Evolutionary conservation across 2,329 filamentous ascomycete genomes (phyloP).

Genomic region (Pleochaeta shiraiana): DNA sequence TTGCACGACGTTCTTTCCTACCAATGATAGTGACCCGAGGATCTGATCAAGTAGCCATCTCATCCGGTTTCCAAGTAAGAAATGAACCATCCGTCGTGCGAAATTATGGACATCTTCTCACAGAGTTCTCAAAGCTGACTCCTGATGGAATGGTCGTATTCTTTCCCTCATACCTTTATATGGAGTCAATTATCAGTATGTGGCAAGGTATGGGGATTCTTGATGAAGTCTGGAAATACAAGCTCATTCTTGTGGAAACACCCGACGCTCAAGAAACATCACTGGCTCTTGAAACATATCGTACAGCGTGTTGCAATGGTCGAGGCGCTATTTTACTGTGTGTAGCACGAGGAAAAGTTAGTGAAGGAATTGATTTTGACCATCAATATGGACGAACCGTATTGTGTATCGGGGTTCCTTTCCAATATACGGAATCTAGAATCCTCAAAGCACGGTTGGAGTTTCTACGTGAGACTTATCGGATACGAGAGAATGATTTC

Average conservation of each 20-base stretch:
- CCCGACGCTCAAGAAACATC: constrained; percentile 96
- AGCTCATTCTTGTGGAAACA: constrained; percentile 92
- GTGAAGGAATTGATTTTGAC: constrained; percentile 97
- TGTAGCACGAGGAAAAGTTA: constrained; percentile 92
- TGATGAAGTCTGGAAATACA: constrained; percentile 98
- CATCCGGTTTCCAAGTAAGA: constrained; percentile 82
- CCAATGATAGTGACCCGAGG: constrained; percentile 96
- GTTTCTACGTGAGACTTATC: constrained; percentile 91
- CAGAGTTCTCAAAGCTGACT: constrained; percentile 89
- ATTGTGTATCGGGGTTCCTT: constrained; percentile 88
- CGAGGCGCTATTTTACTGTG: constrained; percentile 83
- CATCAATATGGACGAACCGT: constrained; percentile 96
- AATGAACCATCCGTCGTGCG: constrained; percentile 94
- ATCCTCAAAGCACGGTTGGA: constrained; percentile 91
- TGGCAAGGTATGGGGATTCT: constrained; percentile 98
- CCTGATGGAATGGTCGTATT: constrained; percentile 98
- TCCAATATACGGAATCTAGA: constrained; percentile 95
- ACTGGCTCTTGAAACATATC: constrained; percentile 84
- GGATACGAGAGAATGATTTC: constrained; percentile 93
- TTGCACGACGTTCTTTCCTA: constrained; percentile 83
- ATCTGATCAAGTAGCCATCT: constrained; percentile 81
- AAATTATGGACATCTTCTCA: constrained; percentile 84
- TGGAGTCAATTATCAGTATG: constrained; percentile 98
- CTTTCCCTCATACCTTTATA: constrained; percentile 96
- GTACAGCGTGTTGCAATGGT: constrained; percentile 93